These are phyloP conservation scores for Tuber magnatum DNA, from an alignment of 495 filamentous ascomycete species.

Conservation along the genomic window DNA sequence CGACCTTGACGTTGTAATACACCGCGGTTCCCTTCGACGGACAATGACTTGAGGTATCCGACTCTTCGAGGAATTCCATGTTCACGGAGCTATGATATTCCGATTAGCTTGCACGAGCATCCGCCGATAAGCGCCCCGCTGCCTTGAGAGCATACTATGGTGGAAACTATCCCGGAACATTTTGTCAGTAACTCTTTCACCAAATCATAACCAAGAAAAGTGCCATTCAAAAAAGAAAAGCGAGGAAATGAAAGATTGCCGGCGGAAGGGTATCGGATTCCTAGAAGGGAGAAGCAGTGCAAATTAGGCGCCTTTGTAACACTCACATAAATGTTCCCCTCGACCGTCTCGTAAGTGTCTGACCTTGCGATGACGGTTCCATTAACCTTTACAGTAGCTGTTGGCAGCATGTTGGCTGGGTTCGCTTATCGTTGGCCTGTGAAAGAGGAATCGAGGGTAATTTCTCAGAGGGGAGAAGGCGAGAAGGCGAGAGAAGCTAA, in stretches of 20 bases:
- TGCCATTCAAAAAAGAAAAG: neutral
- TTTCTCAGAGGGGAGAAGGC: slow-evolving; percentile 52
- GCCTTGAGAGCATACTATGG: slow-evolving; percentile 23
- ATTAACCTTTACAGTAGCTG: slow-evolving; percentile 54
- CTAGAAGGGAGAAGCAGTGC: neutral
- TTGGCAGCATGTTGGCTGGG: slow-evolving; percentile 42
- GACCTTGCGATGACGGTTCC: slow-evolving; percentile 56
- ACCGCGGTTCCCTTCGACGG: slow-evolving; percentile 64
- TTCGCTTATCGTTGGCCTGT: slow-evolving; percentile 34
- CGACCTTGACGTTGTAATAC: slow-evolving; percentile 58
- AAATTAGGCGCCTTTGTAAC: neutral
- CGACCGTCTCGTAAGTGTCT: slow-evolving; percentile 57
- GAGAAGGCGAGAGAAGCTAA: slow-evolving; percentile 73
- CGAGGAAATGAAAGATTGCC: slow-evolving; percentile 22
- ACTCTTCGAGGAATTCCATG: slow-evolving; percentile 46
- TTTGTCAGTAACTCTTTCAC: slow-evolving; percentile 11
- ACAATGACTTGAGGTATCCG: slow-evolving; percentile 52
- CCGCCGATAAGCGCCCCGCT: neutral
- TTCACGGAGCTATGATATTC: slow-evolving; percentile 45
- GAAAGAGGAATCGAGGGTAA: slow-evolving; percentile 46
- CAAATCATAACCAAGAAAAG: neutral
- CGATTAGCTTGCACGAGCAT: slow-evolving; percentile 7
- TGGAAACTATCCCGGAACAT: slow-evolving; percentile 28
- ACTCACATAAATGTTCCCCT: slow-evolving; percentile 65
- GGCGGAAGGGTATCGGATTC: slow-evolving; percentile 16